These are phyloP conservation scores for Lunasporangiospora selenospora DNA, from an alignment of 192 early-diverging fungal genomes.

Conservation along the genomic window DNA sequence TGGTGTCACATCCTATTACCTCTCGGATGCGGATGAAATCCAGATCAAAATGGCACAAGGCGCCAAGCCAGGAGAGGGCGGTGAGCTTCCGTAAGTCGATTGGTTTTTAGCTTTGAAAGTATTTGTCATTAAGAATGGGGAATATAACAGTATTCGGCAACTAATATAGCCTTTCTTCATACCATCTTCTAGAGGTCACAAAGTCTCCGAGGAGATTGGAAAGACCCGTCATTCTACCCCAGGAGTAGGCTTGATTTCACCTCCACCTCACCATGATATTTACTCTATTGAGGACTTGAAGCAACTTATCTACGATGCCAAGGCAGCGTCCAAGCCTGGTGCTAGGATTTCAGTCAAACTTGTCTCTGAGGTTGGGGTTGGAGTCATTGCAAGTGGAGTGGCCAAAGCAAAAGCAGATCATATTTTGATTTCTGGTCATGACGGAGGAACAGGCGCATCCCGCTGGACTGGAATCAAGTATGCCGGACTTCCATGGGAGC, in stretches of 20 bases:
- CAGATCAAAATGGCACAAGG: conserved; percentile 99
- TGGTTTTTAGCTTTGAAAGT: neutral
- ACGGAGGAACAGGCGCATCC: conserved; percentile 94
- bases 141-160: too few species aligned
- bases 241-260: conserved; percentile 92
- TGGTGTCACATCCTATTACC: conserved; percentile 90
- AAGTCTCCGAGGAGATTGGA: conserved; percentile 72
- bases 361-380: conserved; percentile 93
- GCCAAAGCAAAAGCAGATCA: conserved; percentile 96
- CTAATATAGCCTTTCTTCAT: too few species aligned
- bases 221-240: conserved; percentile 89
- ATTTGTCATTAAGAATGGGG: too few species aligned
- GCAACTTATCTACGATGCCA: conserved; percentile 95
- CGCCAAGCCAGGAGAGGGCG: conserved; percentile 95
- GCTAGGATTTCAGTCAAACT: conserved; percentile 93
- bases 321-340: conserved; percentile 83
- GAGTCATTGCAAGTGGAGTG: conserved; percentile 92
- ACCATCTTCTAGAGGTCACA: conserved; percentile 62
- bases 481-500: conserved; percentile 95
- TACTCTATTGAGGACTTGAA: conserved; percentile 98
- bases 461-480: conserved; percentile 98
- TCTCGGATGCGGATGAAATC: conserved; percentile 92
- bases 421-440: conserved; percentile 89
- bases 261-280: conserved; percentile 97
- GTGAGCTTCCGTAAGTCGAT: conserved; percentile 61